phyloP scores from a whole-genome alignment of 1,284 basidiomycete genomes.

The Ustilago hordei region DNA sequence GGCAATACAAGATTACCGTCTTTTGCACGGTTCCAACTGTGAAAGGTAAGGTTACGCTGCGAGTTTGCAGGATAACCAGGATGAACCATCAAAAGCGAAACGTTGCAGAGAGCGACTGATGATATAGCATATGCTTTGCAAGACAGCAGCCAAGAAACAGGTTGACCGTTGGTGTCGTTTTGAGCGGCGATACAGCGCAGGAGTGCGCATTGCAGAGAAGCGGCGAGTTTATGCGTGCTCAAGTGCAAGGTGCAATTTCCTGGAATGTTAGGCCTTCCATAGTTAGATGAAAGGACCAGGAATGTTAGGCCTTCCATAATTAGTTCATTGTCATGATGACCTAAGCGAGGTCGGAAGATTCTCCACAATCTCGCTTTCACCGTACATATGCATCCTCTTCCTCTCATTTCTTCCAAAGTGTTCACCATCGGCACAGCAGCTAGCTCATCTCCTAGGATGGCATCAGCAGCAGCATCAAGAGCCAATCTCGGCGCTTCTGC shows the following conservation, averaged over 20 bases:
- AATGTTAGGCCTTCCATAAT: not conserved
- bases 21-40: not conserved
- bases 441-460: not conserved
- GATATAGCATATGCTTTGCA: constrained; percentile 15
- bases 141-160: not conserved
- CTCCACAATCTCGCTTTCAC: constrained; percentile 19
- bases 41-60: constrained; percentile 1
- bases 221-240: constrained; percentile 1
- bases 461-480: constrained; percentile 8
- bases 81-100: not conserved
- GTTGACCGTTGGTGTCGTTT: not conserved
- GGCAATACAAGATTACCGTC: constrained; percentile 9
- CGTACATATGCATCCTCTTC: constrained; percentile 5
- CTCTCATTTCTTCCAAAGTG: not conserved
- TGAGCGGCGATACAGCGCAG: not conserved
- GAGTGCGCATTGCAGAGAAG: constrained; percentile 16
- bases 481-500: not conserved
- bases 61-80: constrained; percentile 1
- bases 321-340: constrained; percentile 15
- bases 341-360: constrained; percentile 5
- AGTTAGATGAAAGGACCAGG: no score
- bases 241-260: no score
- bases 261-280: no score
- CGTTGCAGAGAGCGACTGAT: not conserved
- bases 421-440: not conserved